Percentiles rank a stretch among this genome's conserved stretches.
Evolutionary conservation across 2,329 filamentous ascomycete genomes (phyloP).

Genomic region (Fusarium austroafricanum): DNA sequence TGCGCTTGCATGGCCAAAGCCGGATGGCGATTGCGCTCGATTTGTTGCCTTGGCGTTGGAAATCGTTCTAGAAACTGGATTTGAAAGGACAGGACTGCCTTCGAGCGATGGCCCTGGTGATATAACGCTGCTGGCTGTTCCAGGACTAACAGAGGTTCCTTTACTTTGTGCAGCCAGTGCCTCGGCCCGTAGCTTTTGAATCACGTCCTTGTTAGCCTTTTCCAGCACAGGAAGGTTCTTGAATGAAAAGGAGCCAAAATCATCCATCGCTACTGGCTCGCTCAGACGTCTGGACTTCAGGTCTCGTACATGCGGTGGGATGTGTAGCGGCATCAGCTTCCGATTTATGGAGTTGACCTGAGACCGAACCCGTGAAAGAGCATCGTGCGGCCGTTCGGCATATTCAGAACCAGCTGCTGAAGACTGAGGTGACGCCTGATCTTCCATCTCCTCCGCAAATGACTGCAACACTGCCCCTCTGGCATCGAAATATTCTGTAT

Average conservation of each 20-base stretch:
- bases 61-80: conserved; percentile 82
- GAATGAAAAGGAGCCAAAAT: conserved; percentile 96
- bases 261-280: conserved; percentile 88
- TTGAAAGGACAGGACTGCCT: conserved; percentile 84
- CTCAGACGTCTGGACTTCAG: conserved; percentile 87
- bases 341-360: conserved; percentile 90
- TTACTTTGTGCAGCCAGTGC: conserved; percentile 78
- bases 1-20: conserved; percentile 80
- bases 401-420: conserved; percentile 80
- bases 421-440: conserved; percentile 80
- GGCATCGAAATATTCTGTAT: conserved; percentile 97
- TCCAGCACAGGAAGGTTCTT: conserved; percentile 97
- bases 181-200: conserved; percentile 93
- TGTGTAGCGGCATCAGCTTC: conserved; percentile 93
- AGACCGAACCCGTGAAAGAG: conserved; percentile 86
- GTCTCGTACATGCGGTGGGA: conserved; percentile 95
- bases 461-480: conserved; percentile 91
- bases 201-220: conserved; percentile 98
- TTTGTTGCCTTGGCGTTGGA: conserved; percentile 84
- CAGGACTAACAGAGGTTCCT: conserved; percentile 58
- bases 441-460: conserved; percentile 94
- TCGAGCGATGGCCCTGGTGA: conserved; percentile 80
- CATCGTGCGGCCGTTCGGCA: conserved; percentile 91
- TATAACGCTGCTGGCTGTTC: conserved; percentile 54
- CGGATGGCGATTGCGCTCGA: conserved; percentile 87